Evolutionary conservation across 1,139 yeast species (phyloP).

Genomic region (Kluyveromyces sp.): DNA sequence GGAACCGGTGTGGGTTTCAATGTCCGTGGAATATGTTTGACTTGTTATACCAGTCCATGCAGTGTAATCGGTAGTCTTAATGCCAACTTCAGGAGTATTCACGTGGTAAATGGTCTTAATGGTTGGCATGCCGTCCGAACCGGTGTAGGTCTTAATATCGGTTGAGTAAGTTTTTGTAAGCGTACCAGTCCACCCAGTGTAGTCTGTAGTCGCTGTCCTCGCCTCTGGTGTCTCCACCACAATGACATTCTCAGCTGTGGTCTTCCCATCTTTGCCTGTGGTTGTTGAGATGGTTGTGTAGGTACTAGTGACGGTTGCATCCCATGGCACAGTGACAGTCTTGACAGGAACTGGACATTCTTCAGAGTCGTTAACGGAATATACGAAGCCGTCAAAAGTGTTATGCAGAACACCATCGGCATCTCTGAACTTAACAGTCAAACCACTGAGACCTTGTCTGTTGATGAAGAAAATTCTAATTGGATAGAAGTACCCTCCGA

Average conservation of each 20-base stretch:
- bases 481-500: conserved; percentile 17
- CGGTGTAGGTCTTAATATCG: conserved; percentile 10
- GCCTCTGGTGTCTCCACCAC: conserved; percentile 15
- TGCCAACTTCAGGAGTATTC: not conserved
- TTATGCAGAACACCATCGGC: conserved; percentile 13
- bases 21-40: conserved; percentile 10
- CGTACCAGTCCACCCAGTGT: conserved; percentile 12
- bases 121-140: conserved; percentile 19
- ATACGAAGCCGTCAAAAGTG: conserved; percentile 10
- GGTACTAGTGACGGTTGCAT: conserved; percentile 10
- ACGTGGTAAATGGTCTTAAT: conserved; percentile 7
- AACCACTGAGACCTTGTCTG: conserved; percentile 14
- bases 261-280: conserved; percentile 7
- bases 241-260: conserved; percentile 13
- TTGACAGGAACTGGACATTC: conserved; percentile 9
- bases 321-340: conserved; percentile 8
- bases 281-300: conserved; percentile 10
- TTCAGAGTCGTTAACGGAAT: conserved; percentile 8
- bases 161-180: not conserved
- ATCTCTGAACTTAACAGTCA: conserved; percentile 13
- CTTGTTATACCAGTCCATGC: conserved; percentile 13
- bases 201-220: conserved; percentile 9
- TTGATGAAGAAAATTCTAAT: conserved; percentile 17
- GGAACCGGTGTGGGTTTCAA: conserved; percentile 5
- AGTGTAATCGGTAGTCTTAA: not conserved